Base-by-base conservation (phyloP, 352 stramenopile species). In the Phytophthora ramorum region DNA sequence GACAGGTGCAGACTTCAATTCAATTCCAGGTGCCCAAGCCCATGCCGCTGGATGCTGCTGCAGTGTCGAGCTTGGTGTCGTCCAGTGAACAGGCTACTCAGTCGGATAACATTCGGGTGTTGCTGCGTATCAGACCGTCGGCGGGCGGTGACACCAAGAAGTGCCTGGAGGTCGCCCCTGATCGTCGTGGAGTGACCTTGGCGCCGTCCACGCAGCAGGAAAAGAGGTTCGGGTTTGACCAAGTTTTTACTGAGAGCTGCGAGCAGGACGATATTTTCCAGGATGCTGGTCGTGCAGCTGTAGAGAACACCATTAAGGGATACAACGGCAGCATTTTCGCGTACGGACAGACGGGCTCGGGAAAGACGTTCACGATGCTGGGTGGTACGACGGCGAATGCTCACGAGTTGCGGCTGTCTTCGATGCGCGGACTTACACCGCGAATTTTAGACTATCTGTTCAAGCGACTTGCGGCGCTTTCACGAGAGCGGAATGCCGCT, bases 251-350 rank as follows among this genome's bases (percentile, higher is more conserved):
- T 0, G 79, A 90, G 30, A 74, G n/a, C 10, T 85, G 81, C 19
- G 72, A 76, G 17, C 91, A 97, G 63, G 85, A 91, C 43, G 77
- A 93, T 38, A 74, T 97, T 22, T 97, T 96, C 65, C 66, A 90
- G 32, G 79, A 90, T 47, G 84, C 81, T 13, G 90, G 89, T 12
- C 69, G 82, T 16, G 79, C 81, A 0, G 87, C 92, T 0, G 87
- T 96, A 7, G 89, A 95, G 46, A 95, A 92, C 51, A 87, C 84
- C 0, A 76, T 97, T 30, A 62, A 90, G 26, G 90, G 90, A 14
- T 97, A 93, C 68, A 96, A 97, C 57, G 90, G 90, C 34, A 94
- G 86, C 58, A 92, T 97, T 52, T 96, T 97, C 47, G 90, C 90
- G 6, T 97, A 97, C 52, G 90, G 90, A 20, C 89, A 97, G 61